Base-by-base conservation (phyloP, 495 filamentous ascomycete genomes). In the Aspergillus bertholletiae region DNA sequence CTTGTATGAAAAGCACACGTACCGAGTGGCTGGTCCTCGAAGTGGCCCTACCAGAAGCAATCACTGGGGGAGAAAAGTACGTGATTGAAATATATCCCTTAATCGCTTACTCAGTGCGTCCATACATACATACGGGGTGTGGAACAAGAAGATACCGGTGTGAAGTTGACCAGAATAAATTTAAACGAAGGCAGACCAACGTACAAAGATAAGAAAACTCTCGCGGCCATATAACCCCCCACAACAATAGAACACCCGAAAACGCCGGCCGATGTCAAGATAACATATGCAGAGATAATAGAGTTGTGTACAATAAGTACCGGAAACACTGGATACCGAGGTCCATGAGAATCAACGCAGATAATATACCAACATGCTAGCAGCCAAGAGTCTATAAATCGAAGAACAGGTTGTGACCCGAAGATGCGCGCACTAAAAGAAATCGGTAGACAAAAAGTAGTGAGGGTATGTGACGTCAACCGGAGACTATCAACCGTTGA, bases 401-500 rank as follows among this genome's bases (percentile, higher is more conserved):
- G 34, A 43, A 26, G 18, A 40, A 39, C 18, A 43, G 30, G 35
- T 13, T 43, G 49, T 39, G 37, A 49, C 49, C 49, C 35, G 37
- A 51, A 24, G 23, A 51, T 51, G 49, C 15, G 37, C 49, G 23
- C 34, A 26, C 23, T 40, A 21, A 37, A 30, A 18, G 7, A 21
- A n/a, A 35, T 47, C 24, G 41, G 17, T 37, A 7, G 40, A n/a
- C n/a, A n/a, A n/a, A 45, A 47, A 51, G 35, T 56, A 46, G 20
- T 26, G 49, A 53, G 56, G 54, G 47, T 60, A 59, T 62, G 63
- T 50, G 50, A 58, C 21, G 55, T 55, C 59, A 53, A 58, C 55
- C 28, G 37, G 26, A 44, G 43, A 35, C 12, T 35, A 52, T 44
- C 20, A 48, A 50, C 17, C 6, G 34, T 37, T 37, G 54, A 56